Evolutionary conservation across 1,284 basidiomycete species (phyloP).

Genomic region (Chiua sp.): DNA sequence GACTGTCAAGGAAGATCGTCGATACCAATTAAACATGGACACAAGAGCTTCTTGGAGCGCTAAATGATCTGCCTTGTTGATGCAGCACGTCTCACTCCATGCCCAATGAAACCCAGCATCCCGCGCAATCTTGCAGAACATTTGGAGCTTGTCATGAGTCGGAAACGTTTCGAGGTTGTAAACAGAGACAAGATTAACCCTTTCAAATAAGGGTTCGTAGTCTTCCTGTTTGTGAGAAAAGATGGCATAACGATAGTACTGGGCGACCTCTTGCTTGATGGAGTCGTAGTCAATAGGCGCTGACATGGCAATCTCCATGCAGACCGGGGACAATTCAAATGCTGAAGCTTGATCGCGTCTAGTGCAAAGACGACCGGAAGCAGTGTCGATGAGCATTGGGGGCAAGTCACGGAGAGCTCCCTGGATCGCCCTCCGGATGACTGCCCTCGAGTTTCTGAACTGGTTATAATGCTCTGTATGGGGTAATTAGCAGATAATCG

Average conservation of each 20-base stretch:
- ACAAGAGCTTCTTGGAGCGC: not conserved
- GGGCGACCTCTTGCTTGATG: not conserved
- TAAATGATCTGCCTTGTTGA: not conserved
- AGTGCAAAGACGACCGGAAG: slow-evolving; percentile 8
- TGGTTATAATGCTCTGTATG: not conserved
- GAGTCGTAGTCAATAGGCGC: not conserved
- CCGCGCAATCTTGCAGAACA: slow-evolving; percentile 4
- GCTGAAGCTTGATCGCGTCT: not conserved
- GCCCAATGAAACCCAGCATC: not conserved
- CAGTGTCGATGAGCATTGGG: slow-evolving; percentile 7
- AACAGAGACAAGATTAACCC: not conserved
- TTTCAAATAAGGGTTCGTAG: slow-evolving; percentile 10
- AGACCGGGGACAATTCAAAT: not conserved
- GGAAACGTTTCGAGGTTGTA: not conserved
- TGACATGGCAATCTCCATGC: not conserved
- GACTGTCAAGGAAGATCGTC: not conserved
- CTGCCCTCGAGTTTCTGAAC: not conserved
- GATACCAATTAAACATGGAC: not conserved
- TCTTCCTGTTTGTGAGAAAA: slow-evolving; percentile 10
- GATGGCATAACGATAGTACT: slow-evolving; percentile 7
- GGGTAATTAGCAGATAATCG: no score
- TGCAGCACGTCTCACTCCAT: not conserved
- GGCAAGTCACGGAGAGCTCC: slow-evolving; percentile 4
- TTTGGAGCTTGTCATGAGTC: slow-evolving; percentile 10
- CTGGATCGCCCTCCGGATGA: not conserved